Evolutionary conservation across 1,139 yeast species (phyloP), one percentile per base, ranked within the genome.

Genomic region (Hyphopichia buzzinii): DNA sequence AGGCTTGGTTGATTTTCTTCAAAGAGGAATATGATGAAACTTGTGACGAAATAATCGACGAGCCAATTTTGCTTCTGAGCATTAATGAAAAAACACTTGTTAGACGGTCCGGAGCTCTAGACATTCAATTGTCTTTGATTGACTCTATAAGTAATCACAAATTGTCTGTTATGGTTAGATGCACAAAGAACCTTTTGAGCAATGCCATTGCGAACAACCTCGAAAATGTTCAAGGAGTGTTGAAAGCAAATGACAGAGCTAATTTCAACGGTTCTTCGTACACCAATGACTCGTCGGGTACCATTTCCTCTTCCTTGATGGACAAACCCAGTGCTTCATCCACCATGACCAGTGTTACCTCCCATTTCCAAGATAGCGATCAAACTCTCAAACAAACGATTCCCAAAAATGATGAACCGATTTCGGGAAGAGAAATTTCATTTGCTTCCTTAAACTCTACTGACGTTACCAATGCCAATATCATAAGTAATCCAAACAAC

Each of bases 1-100:
- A 57, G 41, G 49, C 65, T 32, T 71, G 76, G 76, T 47, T 70
- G 39, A 54, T 70, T 37, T 52, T 67, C 3, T 71, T 70, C 50
- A 67, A 68, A 45, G 76, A 70, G 46, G 71, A 61, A 32, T 55
- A 36, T 36, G 71, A 64, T 39, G 57, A 50, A 14, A 52, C 54
- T 29, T 51, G 47, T 34, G 47, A 54, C 17, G 72, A 67, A 41
- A 52, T 54, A 8, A 39, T 62, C 14, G 76, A 70, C 40, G 51
- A 48, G 33, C 74, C 76, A 5, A 50, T 71, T 3, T 49, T 70
- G 35, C 49, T 71, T 26, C 47, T 70, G 38, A 60, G 65, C 26
- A 41, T 70, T 30, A 52, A 49, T 37, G 47, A 45, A 6, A 43
- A 42, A 3, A 55, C 67, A 11, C 54, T 56, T 8, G 45, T 60